These are phyloP conservation scores for Desmodesmus armatus DNA, from an alignment of 139 green algal species.

Conservation along the genomic window DNA sequence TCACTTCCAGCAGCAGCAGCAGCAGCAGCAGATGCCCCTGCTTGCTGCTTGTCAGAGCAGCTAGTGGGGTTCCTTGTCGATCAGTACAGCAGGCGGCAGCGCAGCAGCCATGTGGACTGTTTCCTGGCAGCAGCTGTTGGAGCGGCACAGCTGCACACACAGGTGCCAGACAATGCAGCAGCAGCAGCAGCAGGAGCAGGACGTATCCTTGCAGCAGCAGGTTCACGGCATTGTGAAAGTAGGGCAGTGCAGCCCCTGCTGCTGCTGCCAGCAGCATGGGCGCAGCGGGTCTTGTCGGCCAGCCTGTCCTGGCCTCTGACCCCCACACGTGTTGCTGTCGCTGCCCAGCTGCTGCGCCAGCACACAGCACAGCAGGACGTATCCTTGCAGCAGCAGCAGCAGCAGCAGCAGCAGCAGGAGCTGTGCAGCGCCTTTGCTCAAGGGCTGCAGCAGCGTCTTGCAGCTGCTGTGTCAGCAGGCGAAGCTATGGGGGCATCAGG, in stretches of 20 bases:
- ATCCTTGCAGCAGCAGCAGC: background rate
- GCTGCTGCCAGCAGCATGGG: conserved; percentile 1
- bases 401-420: background rate
- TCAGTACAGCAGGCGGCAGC: too few species aligned
- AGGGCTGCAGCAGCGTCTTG: background rate
- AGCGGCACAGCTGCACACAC: too few species aligned
- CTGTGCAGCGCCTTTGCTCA: background rate
- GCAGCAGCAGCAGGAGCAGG: conserved; percentile 4
- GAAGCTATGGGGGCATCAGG: background rate
- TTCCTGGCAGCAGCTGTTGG: too few species aligned
- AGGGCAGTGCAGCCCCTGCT: background rate
- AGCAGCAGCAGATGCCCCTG: too few species aligned
- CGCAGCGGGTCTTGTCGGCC: background rate
- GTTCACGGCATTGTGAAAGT: background rate
- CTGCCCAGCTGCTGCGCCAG: conserved; percentile 9
- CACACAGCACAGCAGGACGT: background rate
- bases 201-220: background rate
- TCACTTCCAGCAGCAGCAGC: too few species aligned
- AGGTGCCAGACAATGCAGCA: background rate
- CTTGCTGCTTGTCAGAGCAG: too few species aligned
- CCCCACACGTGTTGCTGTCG: background rate
- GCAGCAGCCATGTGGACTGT: too few species aligned
- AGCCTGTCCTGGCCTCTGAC: background rate
- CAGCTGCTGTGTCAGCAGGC: background rate
- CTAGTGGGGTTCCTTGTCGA: too few species aligned